Conservation (phyloP, 768 basidiomycete genomes). For the Tulasnella sp. region DNA sequence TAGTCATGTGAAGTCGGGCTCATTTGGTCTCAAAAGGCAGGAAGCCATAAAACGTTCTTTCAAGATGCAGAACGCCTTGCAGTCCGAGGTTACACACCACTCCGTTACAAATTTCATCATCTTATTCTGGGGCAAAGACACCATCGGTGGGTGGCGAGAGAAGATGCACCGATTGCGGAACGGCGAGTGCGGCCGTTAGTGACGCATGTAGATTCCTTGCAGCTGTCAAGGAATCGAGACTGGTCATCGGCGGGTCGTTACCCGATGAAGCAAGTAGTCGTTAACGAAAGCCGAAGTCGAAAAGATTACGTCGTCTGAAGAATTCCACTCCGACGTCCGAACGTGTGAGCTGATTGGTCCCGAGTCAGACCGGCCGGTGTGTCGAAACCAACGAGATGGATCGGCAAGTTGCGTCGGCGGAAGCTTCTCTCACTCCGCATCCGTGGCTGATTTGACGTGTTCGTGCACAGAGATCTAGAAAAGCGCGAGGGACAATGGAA, state of each 20-base stretch:
- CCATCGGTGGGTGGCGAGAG: not conserved
- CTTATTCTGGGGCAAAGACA: not conserved
- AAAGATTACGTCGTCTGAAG: not conserved
- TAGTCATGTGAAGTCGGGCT: not conserved
- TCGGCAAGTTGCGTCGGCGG: not conserved
- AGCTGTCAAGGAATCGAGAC: not conserved
- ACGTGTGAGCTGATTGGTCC: not conserved
- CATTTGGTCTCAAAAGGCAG: not conserved
- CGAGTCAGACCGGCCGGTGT: not conserved
- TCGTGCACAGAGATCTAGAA: not conserved
- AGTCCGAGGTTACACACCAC: not conserved
- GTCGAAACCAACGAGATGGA: not conserved
- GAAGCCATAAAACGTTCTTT: not conserved
- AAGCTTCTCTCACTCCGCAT: not conserved
- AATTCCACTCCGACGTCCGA: not conserved
- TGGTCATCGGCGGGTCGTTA: not conserved
- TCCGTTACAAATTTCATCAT: not conserved
- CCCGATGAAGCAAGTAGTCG: not conserved
- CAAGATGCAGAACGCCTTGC: not conserved
- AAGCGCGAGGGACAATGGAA: not conserved
- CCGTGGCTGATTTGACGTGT: not conserved
- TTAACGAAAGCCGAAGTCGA: not conserved
- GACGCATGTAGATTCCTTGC: not conserved
- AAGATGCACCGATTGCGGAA: not conserved
- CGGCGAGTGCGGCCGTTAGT: not conserved